These are phyloP conservation scores for Chytridium lagenaria DNA, from an alignment of 371 early-diverging fungal species.

Conservation along the genomic window DNA sequence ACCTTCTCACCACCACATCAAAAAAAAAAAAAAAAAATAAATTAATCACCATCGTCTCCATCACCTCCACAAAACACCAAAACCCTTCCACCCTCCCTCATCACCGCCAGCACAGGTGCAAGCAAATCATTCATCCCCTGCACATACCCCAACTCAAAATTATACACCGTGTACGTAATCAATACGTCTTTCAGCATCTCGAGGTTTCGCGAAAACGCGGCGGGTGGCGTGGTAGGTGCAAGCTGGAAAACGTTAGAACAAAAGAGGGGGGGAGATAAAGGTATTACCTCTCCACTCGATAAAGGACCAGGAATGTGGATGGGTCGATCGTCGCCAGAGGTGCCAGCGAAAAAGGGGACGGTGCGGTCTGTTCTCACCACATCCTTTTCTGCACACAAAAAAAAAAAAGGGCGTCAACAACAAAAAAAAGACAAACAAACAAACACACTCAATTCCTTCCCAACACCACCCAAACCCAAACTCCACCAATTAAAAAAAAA, in stretches of 20 bases:
- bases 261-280: neutral
- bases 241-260: neutral
- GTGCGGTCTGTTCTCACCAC: constrained; percentile 91
- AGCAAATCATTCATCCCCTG: constrained; percentile 97
- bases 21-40: neutral
- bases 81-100: constrained; percentile 86
- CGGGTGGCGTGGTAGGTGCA: neutral
- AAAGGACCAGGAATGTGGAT: constrained; percentile 16
- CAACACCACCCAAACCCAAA: too few relatives aligned
- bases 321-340: constrained; percentile 57
- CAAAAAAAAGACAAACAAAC: neutral
- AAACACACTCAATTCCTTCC: neutral
- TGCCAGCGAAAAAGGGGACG: constrained; percentile 73
- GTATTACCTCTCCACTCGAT: neutral
- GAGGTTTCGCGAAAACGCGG: constrained; percentile 57
- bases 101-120: constrained; percentile 84
- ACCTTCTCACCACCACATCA: constrained; percentile 1
- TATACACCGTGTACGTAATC: constrained; percentile 85
- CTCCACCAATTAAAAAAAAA: too few relatives aligned
- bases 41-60: constrained; percentile 78
- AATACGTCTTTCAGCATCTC: constrained; percentile 87
- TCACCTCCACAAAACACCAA: constrained; percentile 89
- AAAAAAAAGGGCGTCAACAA: constrained; percentile 13
- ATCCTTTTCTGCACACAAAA: constrained; percentile 76
- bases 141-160: constrained; percentile 83